Evolutionary conservation across 2,329 filamentous ascomycete species (phyloP), one percentile per base, ranked within the genome.

Genomic region (Gremmenia infestans): DNA sequence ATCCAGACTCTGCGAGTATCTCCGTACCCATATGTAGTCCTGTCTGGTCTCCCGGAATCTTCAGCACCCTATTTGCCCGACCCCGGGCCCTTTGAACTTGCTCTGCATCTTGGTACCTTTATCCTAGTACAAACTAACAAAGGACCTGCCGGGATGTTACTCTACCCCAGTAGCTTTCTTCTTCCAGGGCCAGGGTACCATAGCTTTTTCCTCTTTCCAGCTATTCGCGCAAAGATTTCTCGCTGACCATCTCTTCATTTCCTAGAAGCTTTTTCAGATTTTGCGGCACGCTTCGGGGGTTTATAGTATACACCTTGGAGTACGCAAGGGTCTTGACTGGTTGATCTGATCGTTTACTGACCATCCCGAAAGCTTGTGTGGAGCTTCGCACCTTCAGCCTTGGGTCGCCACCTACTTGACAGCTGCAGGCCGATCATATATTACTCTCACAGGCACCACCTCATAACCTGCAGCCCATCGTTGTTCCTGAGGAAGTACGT

Each of bases 141-240:
- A 25, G 5, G 12, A 45, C 42, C 17, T 32, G 28, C 28, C 28
- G 28, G 28, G 28, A 32, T 32, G 28, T 32, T 32, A 5, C 22
- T 35, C 22, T 28, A 35, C 23, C 45, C 40, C 36, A 23, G 32
- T n/a, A 23, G 19, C 25, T 50, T 50, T 39, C 40, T 50, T 39
- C 32, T 28, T 39, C 43, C 15, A 11, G n/a, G 35, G 36, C 60
- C 40, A 52, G 62, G 60, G 53, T 54, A 50, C 56, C 64, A 64
- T 66, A 65, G 61, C 64, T 66, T 54, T 65, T 65, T 65, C 48
- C 62, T 61, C 58, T 50, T 62, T 65, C 52, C 52, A 62, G 60
- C 25, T 42, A 25, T 42, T 49, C 40, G 28, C 19, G 28, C 45
- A 46, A 53, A 57, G 46, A 40, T 37, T 28, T 59, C 43, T 53